phyloP scores from a whole-genome alignment of 192 early-diverging fungal species.

The Oehlia diaphana region DNA sequence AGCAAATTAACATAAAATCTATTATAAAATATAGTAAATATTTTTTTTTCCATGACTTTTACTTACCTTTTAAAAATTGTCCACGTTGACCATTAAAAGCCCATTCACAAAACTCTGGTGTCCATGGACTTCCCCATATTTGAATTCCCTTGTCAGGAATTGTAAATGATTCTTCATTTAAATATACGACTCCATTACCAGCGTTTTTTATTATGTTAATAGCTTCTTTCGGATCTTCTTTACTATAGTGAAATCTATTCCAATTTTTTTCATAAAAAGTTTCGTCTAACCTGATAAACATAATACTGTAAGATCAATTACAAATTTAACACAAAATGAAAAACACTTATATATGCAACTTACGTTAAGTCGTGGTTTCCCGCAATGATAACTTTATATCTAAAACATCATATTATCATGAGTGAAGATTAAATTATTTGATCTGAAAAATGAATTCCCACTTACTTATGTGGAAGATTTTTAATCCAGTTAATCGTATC shows the following conservation, averaged over 20 bases:
- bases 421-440: not conserved
- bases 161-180: conserved; percentile 27
- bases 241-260: conserved; percentile 29
- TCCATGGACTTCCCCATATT: conserved; percentile 35
- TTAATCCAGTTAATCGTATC: conserved; percentile 33
- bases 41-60: not conserved
- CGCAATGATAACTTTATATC: conserved; percentile 33
- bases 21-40: not conserved
- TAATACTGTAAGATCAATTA: no score
- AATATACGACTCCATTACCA: conserved; percentile 35
- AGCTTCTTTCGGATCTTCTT: conserved; percentile 28
- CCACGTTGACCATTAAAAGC: conserved; percentile 35
- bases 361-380: conserved; percentile 34
- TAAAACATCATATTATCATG: not conserved
- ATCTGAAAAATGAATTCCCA: not conserved
- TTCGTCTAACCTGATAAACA: conserved; percentile 25
- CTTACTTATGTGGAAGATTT: conserved; percentile 28
- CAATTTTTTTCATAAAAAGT: conserved; percentile 36
- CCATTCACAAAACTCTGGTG: conserved; percentile 34
- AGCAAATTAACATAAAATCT: not conserved
- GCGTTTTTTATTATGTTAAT: conserved; percentile 27
- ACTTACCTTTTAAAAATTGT: conserved; percentile 12
- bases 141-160: conserved; percentile 32
- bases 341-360: not conserved
- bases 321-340: no score